These are phyloP conservation scores for Backusella sp. DNA, from an alignment of 192 early-diverging fungal species.

Conservation along the genomic window DNA sequence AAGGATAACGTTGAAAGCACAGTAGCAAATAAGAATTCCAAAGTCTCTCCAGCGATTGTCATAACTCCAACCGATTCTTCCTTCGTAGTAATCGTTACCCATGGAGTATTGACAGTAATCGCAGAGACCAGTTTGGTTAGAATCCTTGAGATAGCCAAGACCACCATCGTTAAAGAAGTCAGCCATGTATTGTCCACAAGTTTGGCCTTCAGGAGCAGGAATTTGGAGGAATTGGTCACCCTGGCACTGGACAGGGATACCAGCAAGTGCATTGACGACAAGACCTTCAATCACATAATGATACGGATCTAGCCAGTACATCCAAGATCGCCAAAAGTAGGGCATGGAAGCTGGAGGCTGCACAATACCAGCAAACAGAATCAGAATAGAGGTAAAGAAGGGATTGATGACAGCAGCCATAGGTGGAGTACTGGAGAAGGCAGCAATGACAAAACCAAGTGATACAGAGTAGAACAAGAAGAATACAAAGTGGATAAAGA, in stretches of 20 bases:
- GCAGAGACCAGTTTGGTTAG: conserved; percentile 39
- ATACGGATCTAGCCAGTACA: conserved; percentile 71
- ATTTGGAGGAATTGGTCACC: conserved; percentile 53
- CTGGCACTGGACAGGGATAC: conserved; percentile 48
- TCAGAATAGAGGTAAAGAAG: conserved; percentile 62
- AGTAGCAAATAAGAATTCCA: conserved; percentile 61
- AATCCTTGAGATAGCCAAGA: not conserved
- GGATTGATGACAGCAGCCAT: conserved; percentile 65
- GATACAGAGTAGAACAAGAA: conserved; percentile 64
- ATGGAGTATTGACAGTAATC: conserved; percentile 58
- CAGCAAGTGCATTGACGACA: conserved; percentile 55
- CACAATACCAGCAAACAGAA: conserved; percentile 72
- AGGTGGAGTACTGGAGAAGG: conserved; percentile 56
- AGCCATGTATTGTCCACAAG: conserved; percentile 53
- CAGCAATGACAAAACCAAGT: conserved; percentile 70
- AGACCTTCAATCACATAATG: conserved; percentile 67
- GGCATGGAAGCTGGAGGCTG: conserved; percentile 59
- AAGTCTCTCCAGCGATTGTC: conserved; percentile 68
- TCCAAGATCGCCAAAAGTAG: conserved; percentile 62
- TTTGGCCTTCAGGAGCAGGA: conserved; percentile 50
- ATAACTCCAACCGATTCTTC: conserved; percentile 49
- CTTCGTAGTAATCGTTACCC: conserved; percentile 56
- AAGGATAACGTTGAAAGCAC: conserved; percentile 56
- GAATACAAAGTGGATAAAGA: conserved; percentile 60
- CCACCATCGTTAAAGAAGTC: conserved; percentile 17